A percentile compares a stretch with the other conserved stretches of the same genome.
These are phyloP conservation scores for Cephaloascus fragrans DNA, from an alignment of 805 yeast species.

Conservation along the genomic window DNA sequence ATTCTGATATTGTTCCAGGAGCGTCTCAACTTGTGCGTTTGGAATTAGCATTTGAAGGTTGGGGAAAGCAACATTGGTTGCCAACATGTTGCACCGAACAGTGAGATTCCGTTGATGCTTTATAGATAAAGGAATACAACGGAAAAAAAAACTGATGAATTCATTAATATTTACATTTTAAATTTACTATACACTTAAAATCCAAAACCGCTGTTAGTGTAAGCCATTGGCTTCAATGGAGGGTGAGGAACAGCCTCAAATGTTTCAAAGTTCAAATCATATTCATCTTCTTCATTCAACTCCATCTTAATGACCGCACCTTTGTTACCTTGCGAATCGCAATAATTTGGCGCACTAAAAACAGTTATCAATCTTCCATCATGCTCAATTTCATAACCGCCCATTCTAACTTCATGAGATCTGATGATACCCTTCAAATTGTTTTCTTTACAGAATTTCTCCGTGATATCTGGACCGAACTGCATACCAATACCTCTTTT, in stretches of 20 bases:
- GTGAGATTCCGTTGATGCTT: no score
- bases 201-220: slow-evolving; percentile 30
- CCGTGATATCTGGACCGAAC: slow-evolving; percentile 94
- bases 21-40: no score
- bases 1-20: no score
- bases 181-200: no score
- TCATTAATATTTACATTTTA: no score
- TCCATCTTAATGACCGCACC: slow-evolving; percentile 83
- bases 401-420: slow-evolving; percentile 92
- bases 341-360: slow-evolving; percentile 97
- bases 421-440: slow-evolving; percentile 72
- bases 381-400: slow-evolving; percentile 84
- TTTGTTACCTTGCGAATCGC: slow-evolving; percentile 83
- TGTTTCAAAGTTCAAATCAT: slow-evolving; percentile 42
- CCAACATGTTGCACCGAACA: no score
- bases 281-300: slow-evolving; percentile 31
- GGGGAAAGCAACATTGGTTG: no score
- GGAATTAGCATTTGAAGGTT: no score
- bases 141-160: no score
- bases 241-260: slow-evolving; percentile 89
- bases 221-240: slow-evolving; percentile 89
- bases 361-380: slow-evolving; percentile 81
- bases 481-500: slow-evolving; percentile 94
- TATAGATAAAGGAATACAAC: no score
- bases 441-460: slow-evolving; percentile 62